These are phyloP conservation scores for Daldinia grandis DNA, from an alignment of 495 filamentous ascomycete genomes.

Conservation along the genomic window DNA sequence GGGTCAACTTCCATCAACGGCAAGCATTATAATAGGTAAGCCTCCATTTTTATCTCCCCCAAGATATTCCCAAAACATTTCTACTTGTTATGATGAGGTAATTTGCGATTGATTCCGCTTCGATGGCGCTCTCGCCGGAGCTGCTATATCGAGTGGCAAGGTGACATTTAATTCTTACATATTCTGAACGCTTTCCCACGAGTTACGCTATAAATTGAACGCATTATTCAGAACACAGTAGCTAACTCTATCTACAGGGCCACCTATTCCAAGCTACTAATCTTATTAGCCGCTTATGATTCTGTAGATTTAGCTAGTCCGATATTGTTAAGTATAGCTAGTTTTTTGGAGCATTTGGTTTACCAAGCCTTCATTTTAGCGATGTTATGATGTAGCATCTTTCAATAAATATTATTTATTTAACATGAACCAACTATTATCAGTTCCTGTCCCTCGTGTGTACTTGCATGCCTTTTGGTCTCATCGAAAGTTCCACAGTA, in stretches of 20 bases:
- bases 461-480: not conserved
- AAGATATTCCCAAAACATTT: slow-evolving; percentile 11
- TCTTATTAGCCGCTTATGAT: not conserved
- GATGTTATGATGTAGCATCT: not conserved
- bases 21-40: not conserved
- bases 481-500: not conserved
- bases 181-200: slow-evolving; percentile 71
- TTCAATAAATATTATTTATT: not conserved
- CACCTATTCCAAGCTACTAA: not conserved
- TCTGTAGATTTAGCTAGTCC: not conserved
- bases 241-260: slow-evolving; percentile 20
- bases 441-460: not conserved
- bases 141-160: slow-evolving; percentile 72
- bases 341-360: not conserved
- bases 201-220: not conserved
- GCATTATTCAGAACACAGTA: not conserved
- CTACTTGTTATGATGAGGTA: slow-evolving; percentile 81
- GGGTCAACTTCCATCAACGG: not conserved
- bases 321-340: not conserved
- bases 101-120: slow-evolving; percentile 94
- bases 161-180: slow-evolving; percentile 98
- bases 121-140: slow-evolving; percentile 88
- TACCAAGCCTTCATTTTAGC: not conserved
- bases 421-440: not conserved
- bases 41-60: not conserved